phyloP scores from a whole-genome alignment of 2,329 filamentous ascomycete species.

The Didymella lethalis region DNA sequence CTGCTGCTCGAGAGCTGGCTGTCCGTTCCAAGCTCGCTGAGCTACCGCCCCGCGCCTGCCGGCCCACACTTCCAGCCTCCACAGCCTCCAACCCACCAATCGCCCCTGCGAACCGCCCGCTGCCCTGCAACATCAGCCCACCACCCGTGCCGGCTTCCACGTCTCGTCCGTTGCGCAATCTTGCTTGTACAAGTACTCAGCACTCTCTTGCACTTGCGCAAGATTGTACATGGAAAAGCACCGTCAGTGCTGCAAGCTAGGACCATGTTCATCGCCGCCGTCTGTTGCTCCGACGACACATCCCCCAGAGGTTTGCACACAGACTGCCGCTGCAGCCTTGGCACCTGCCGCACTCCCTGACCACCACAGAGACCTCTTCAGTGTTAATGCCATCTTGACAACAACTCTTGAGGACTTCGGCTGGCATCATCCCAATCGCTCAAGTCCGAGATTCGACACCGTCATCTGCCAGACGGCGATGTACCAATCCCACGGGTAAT shows the following conservation, averaged over 20 bases:
- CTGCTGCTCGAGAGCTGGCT: background rate
- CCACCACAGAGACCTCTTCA: background rate
- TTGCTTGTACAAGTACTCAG: background rate
- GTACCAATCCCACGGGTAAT: background rate
- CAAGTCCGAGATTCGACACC: background rate
- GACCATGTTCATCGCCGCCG: slow-evolving; percentile 8
- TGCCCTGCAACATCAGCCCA: slow-evolving; percentile 9
- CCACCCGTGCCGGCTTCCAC: background rate
- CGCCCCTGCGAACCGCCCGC: background rate
- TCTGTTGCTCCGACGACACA: slow-evolving; percentile 19
- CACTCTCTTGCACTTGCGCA: background rate
- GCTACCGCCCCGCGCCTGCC: slow-evolving; percentile 7
- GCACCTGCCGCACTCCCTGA: no score
- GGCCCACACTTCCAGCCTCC: slow-evolving; percentile 11
- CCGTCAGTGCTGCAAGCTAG: background rate
- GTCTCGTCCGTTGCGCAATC: background rate
- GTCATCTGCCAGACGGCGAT: background rate
- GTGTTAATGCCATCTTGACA: background rate
- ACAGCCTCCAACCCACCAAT: background rate
- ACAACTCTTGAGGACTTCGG: background rate
- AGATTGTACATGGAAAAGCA: background rate
- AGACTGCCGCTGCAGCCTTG: slow-evolving; percentile 6
- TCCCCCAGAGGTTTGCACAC: slow-evolving; percentile 13
- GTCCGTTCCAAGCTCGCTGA: background rate
- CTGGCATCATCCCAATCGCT: background rate